Conservation (phyloP, 371 early-diverging fungal genomes). For the Mortierella polycephala region DNA sequence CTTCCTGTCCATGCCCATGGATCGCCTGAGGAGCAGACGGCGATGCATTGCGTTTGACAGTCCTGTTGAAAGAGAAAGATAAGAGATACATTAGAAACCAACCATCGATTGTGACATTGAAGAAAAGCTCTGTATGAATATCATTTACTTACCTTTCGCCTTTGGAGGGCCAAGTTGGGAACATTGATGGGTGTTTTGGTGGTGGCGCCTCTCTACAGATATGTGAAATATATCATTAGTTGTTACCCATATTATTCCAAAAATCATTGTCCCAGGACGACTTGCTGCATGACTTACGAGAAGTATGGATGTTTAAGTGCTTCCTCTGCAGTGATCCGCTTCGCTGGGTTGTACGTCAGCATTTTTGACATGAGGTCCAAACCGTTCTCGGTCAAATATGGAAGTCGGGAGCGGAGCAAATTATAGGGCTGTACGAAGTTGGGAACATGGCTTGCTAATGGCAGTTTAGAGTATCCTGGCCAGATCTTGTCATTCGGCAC, state of each 20-base stretch:
- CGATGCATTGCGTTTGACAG: conserved; percentile 65
- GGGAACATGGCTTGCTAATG: conserved; percentile 78
- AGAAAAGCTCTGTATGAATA: background rate
- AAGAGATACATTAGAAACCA: background rate
- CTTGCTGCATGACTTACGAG: conserved; percentile 56
- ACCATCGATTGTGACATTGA: background rate
- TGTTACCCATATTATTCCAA: background rate
- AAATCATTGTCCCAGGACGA: too few species aligned
- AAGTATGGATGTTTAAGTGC: conserved; percentile 90
- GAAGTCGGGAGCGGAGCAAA: conserved; percentile 70
- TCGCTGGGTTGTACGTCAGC: conserved; percentile 89
- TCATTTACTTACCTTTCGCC: conserved; percentile 58
- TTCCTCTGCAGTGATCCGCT: conserved; percentile 88
- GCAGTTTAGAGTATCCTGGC: conserved; percentile 77
- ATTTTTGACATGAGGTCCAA: conserved; percentile 82
- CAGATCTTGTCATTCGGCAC: conserved; percentile 76
- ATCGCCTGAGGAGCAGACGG: conserved; percentile 74
- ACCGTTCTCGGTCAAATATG: conserved; percentile 81
- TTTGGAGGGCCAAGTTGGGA: conserved; percentile 96
- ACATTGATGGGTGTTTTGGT: conserved; percentile 93
- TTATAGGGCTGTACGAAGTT: conserved; percentile 68
- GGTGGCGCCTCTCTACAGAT: conserved; percentile 78
- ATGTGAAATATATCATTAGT: too few species aligned
- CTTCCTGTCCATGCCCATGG: conserved; percentile 61
- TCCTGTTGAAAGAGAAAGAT: conserved; percentile 1